Evolutionary conservation across 2,329 filamentous ascomycete species (phyloP).

Genomic region (Didymosphaeria variabile): DNA sequence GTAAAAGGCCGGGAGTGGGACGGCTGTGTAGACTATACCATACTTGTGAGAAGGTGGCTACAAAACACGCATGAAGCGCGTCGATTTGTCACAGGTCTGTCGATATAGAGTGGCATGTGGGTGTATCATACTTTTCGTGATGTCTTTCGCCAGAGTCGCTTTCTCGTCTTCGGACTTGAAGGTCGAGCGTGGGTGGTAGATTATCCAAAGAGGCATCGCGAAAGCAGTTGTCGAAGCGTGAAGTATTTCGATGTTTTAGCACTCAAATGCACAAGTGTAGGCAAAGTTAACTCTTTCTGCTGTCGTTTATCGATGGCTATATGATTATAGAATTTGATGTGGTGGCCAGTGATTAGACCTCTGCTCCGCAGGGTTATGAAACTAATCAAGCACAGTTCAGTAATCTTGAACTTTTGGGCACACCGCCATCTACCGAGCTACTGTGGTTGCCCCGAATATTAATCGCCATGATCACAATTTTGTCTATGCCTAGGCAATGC

Average conservation of each 20-base stretch:
- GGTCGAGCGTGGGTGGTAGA: conserved; percentile 51
- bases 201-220: conserved; percentile 56
- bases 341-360: background rate
- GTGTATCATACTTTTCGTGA: conserved; percentile 40
- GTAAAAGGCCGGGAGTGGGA: conserved; percentile 55
- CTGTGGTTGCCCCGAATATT: background rate
- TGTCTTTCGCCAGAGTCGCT: conserved; percentile 43
- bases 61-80: no score
- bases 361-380: background rate
- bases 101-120: conserved; percentile 2
- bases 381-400: conserved; percentile 18
- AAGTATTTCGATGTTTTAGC: no score
- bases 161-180: conserved; percentile 44
- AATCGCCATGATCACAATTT: background rate
- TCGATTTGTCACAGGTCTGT: no score
- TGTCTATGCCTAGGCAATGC: background rate
- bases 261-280: no score
- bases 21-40: conserved; percentile 45
- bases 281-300: background rate
- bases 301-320: background rate
- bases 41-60: background rate
- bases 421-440: no score
- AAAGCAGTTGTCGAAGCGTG: background rate
- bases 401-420: conserved; percentile 13
- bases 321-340: background rate